Evolutionary conservation across 2,329 filamentous ascomycete species (phyloP).

Genomic region (Trichoderma sp.): DNA sequence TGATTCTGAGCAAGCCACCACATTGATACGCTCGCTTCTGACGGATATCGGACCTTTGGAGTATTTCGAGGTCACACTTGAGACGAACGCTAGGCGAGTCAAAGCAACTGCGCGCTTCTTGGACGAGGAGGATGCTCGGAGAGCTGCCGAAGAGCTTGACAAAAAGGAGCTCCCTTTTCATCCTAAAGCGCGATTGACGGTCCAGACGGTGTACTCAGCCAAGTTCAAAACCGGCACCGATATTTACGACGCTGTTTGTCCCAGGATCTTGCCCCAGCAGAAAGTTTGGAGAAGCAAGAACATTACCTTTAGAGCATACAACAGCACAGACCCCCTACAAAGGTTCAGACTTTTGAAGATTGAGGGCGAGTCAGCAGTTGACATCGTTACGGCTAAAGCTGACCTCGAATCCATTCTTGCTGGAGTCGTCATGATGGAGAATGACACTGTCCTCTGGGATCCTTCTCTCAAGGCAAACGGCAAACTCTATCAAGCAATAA

Average conservation of each 20-base stretch:
- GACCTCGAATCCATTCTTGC: not conserved
- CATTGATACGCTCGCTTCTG: slow-evolving; percentile 32
- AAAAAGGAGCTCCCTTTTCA: slow-evolving; percentile 32
- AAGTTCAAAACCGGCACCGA: slow-evolving; percentile 38
- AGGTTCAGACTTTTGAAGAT: slow-evolving; percentile 1
- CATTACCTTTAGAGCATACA: not conserved
- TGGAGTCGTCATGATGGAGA: not conserved
- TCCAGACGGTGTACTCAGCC: slow-evolving; percentile 37
- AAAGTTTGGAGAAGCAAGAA: not conserved
- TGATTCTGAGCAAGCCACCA: slow-evolving; percentile 25
- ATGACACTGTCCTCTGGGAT: not conserved
- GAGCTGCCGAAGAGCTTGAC: slow-evolving; percentile 26
- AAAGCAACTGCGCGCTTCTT: slow-evolving; percentile 42
- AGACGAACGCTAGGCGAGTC: slow-evolving; percentile 33
- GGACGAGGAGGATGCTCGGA: slow-evolving; percentile 36
- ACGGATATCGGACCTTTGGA: slow-evolving; percentile 34
- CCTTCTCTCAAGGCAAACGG: not conserved
- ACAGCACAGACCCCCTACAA: not conserved
- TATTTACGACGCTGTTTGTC: slow-evolving; percentile 35
- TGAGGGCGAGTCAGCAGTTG: not conserved
- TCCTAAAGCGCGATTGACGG: slow-evolving; percentile 33
- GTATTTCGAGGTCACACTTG: slow-evolving; percentile 31
- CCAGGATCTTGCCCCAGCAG: slow-evolving; percentile 28
- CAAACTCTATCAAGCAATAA: not conserved
- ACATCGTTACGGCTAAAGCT: not conserved